These are phyloP conservation scores for Chytriomyces confervae DNA, from an alignment of 192 early-diverging fungal species.

Conservation along the genomic window DNA sequence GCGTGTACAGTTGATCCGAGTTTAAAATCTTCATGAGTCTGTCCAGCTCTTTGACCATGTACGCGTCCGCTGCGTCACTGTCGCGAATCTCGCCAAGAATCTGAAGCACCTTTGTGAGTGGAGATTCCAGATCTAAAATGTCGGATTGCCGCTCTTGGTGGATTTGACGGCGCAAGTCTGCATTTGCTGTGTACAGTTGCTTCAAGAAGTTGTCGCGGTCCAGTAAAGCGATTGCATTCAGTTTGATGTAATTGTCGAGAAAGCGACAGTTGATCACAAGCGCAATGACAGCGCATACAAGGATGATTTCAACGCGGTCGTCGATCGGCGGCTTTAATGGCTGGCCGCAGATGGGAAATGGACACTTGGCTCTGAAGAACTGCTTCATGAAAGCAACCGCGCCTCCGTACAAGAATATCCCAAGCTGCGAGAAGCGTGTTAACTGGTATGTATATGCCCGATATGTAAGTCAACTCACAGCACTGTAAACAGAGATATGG, in stretches of 20 bases:
- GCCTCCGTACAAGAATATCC: conserved; percentile 26
- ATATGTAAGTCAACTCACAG: conserved; percentile 28
- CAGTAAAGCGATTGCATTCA: conserved; percentile 48
- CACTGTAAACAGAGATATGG: conserved; percentile 42
- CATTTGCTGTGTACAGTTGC: conserved; percentile 42
- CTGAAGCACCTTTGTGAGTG: conserved; percentile 43
- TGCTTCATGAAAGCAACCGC: conserved; percentile 31
- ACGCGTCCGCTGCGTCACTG: conserved; percentile 30
- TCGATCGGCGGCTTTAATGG: conserved; percentile 29
- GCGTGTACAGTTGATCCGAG: conserved; percentile 52
- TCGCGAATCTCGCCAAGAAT: conserved; percentile 48
- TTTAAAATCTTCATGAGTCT: conserved; percentile 39
- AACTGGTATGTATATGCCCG: no score
- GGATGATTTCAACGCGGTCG: conserved; percentile 34
- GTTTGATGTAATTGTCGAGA: conserved; percentile 49
- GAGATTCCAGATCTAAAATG: conserved; percentile 50
- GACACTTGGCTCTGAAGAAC: conserved; percentile 39
- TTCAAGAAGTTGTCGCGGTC: conserved; percentile 48
- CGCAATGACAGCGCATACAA: conserved; percentile 24
- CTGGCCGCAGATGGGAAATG: conserved; percentile 33
- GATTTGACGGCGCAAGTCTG: conserved; percentile 46
- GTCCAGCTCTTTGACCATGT: conserved; percentile 41
- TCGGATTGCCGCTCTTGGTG: conserved; percentile 36
- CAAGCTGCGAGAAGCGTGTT: conserved; percentile 4
- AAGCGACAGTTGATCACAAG: conserved; percentile 37